Conservation (phyloP, 163 green algal species). For the Smithsoniella earleae region DNA sequence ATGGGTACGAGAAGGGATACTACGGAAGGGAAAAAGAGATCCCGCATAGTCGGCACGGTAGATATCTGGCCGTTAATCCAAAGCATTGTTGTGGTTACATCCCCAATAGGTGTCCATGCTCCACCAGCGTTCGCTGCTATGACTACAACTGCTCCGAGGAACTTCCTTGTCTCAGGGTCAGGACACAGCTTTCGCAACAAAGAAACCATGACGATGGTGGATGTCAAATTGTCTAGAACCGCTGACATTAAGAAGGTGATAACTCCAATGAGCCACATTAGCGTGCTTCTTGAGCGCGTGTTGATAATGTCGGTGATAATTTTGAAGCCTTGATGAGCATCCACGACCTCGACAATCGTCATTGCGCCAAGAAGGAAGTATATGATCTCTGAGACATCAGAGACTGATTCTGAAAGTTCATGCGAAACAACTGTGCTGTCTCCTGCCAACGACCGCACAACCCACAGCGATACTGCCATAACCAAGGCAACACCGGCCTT, state of each 20-base stretch:
- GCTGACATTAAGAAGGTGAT: conserved; percentile 56
- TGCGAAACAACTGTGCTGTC: conserved; percentile 10
- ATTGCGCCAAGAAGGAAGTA: conserved; percentile 71
- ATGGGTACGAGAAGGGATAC: conserved; percentile 45
- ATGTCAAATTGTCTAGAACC: conserved; percentile 66
- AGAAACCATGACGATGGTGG: conserved; percentile 65
- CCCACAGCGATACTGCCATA: conserved; percentile 53
- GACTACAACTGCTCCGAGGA: conserved; percentile 57
- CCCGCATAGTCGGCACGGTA: conserved; percentile 48
- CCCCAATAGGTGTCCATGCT: conserved; percentile 69
- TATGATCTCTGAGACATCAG: conserved; percentile 53
- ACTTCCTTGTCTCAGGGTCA: conserved; percentile 43
- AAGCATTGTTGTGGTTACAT: conserved; percentile 70
- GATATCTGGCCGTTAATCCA: conserved; percentile 64
- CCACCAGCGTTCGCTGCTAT: conserved; percentile 63
- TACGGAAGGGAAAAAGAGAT: conserved; percentile 43
- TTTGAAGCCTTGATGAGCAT: conserved; percentile 41
- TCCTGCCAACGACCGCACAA: conserved; percentile 36
- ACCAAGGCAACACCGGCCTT: conserved; percentile 51
- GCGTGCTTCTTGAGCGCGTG: conserved; percentile 34
- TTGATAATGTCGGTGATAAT: conserved; percentile 48
- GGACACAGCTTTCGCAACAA: conserved; percentile 53
- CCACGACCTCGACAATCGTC: conserved; percentile 61
- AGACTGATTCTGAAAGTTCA: conserved; percentile 40
- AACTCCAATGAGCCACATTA: conserved; percentile 43